Evolutionary conservation across 2,329 filamentous ascomycete genomes (phyloP), one percentile per base, ranked within the genome.

Genomic region (Xylaria sp.): DNA sequence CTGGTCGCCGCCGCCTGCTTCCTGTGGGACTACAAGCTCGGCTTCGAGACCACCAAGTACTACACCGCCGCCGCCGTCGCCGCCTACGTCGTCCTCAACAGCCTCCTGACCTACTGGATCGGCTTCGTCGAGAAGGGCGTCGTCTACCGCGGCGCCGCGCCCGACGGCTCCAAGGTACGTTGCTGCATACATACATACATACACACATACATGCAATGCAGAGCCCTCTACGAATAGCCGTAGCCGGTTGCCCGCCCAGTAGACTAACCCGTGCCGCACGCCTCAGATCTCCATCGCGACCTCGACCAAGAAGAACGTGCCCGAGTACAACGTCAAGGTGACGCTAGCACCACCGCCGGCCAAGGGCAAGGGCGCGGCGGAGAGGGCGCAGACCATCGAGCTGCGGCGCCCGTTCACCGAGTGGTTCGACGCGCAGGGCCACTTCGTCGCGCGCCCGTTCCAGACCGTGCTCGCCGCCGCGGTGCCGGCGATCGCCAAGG

Each of bases 21-120:
- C 79, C 86, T 85, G 59, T 92, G 91, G 77, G 94, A 99, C 80
- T 96, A 91, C 78, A 91, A 90, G 69, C 79, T 92, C 44, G 93
- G 92, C 64, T 97, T 94, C 81, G 91, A 96, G 60, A 78, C 75
- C 57, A 96, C 92, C 17, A 95, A 94, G 74, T 76, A 81, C 60
- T 93, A 87, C 77, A 95, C 93, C 0, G 82, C 89, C 2, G 82
- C 80, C 38, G 93, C 94, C 2, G 93, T 97, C 4, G 79, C 81
- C 9, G 69, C 87, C 16, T 99, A 99, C 77, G 86, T 90, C 39
- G 48, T 89, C 2, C 76, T 99, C 46, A 97, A 97, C 70, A 80
- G 82, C 24, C 78, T 82, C 2, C 81, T 97, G 64, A 92, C 90
- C 37, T 60, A 86, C 65, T 99, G 94, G 94, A 84, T 95, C 54